Evolutionary conservation across 208 protist species (phyloP), one percentile per base, ranked within the genome.

Genomic region (Vickermania spadyakhi): DNA sequence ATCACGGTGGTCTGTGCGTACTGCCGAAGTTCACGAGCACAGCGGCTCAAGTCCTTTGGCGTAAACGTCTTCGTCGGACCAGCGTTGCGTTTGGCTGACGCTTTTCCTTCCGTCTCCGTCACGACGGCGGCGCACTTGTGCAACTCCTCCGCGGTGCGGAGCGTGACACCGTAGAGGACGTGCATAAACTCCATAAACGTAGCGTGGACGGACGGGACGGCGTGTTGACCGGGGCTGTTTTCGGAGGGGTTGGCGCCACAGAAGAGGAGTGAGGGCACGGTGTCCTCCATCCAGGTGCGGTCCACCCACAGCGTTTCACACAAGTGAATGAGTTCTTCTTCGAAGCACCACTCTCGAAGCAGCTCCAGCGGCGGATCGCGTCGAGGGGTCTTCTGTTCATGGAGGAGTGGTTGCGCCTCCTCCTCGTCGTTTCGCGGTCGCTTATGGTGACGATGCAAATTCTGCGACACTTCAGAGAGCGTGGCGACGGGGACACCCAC

Each of bases 281-380:
- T n/a, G n/a, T n/a, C n/a, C n/a, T n/a, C n/a, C n/a, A n/a, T n/a
- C n/a, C n/a, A n/a, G n/a, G n/a, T n/a, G n/a, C n/a, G n/a, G n/a
- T n/a, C n/a, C n/a, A n/a, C n/a, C n/a, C n/a, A n/a, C n/a, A n/a
- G n/a, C n/a, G n/a, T n/a, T n/a, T n/a, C n/a, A n/a, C n/a, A n/a
- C 36, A 45, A 7, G 7, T 18, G 36, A 45, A 45, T 45, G 11
- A 45, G 36, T 45, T 45, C 36, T 18, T 45, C 36, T 45, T 45
- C 36, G n/a, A 56, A 56, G 52, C 52, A 56, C 52, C 52, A 56
- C 7, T 56, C 52, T 28, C n/a, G 13, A 7, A 28, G 11, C n/a
- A 56, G 52, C 36, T n/a, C n/a, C n/a, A n/a, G n/a, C n/a, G n/a
- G n/a, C n/a, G n/a, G n/a, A n/a, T n/a, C n/a, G n/a, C n/a, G n/a